Base-by-base conservation (phyloP, 2,329 filamentous ascomycete genomes). In the Paracoccidioides brasiliensis region DNA sequence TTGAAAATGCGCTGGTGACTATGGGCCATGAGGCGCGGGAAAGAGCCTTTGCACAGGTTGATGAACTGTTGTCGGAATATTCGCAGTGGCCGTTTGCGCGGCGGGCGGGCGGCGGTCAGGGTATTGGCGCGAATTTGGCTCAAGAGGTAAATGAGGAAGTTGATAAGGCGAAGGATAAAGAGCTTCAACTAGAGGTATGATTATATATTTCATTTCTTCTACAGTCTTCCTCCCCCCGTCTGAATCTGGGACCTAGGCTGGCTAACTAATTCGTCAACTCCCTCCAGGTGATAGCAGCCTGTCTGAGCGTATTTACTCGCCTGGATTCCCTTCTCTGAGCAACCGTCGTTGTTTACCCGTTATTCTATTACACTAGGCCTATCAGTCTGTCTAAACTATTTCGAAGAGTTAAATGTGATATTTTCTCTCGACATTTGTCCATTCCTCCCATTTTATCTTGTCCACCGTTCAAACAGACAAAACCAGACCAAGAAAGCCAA, bases 71-170 rank as follows among this genome's bases (percentile, higher is more conserved):
- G 57, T 89, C 89, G 44, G 91, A 97, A 69, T 98, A 96, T 73
- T 95, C 89, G 66, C 93, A 97, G 75, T 98, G 86, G 85, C 93
- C 93, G 0, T 98, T 98, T 74, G 90, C 85, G 54, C 86, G 84
- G 74, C 86, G 90, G 72, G 67, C 80, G 4, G 82, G 81, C 44
- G 86, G 88, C 33, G 82, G 83, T 38, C 82, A 89, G 61, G 90
- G 90, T 37, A 90, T 97, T 55, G 93, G 90, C 50, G 90, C 91
- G 62, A 98, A 98, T 69, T 72, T 98, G 67, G 88, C 89, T 49
- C 86, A 93, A 70, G 83, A 90, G 35, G 85, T 97, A 64, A 77
- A 80, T 58, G 91, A 96, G 73, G 93, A 98, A 72, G 79, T 95
- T 62, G 87, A 84, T 72, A 85, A 82, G 59, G 81, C 80, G 67